Evolutionary conservation across 2,329 filamentous ascomycete genomes (phyloP).

Genomic region (Bimuria novae-zelandiae): DNA sequence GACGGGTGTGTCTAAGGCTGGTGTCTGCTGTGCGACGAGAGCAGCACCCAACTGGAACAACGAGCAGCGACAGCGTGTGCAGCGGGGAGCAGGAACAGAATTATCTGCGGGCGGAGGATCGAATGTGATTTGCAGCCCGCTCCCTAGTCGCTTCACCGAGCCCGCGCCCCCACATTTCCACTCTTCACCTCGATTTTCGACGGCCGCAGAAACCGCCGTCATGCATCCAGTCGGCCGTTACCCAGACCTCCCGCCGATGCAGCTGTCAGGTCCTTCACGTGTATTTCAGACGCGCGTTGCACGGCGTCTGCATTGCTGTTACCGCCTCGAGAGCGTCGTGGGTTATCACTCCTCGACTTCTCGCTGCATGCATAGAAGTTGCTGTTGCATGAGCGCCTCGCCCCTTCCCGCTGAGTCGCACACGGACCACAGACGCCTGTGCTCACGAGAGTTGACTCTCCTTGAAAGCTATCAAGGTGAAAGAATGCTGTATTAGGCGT

Average conservation of each 20-base stretch:
- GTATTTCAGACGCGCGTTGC: slow-evolving; percentile 3
- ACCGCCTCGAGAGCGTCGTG: not conserved
- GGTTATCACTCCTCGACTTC: not conserved
- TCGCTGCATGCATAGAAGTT: not conserved
- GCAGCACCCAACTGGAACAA: slow-evolving; percentile 14
- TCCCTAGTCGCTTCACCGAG: slow-evolving; percentile 10
- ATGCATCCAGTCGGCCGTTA: not conserved
- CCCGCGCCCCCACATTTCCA: not conserved
- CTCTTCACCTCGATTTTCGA: slow-evolving; percentile 2
- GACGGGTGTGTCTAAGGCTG: slow-evolving; percentile 20
- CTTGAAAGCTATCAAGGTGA: too few species aligned
- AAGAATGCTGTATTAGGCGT: too few species aligned
- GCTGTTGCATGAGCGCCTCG: not conserved
- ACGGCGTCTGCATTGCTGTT: slow-evolving; percentile 2
- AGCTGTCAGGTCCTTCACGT: slow-evolving; percentile 1
- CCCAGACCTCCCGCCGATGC: not conserved
- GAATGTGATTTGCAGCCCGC: not conserved
- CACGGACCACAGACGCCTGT: not conserved
- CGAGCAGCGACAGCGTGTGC: slow-evolving; percentile 8
- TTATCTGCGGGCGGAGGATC: slow-evolving; percentile 4
- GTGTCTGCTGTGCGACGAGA: slow-evolving; percentile 35
- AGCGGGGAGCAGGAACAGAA: slow-evolving; percentile 5
- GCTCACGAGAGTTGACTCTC: too few species aligned
- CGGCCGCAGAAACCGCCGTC: not conserved
- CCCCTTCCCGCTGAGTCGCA: not conserved